Base-by-base conservation (phyloP, 805 yeast genomes). In the Tetrapisispora fleetii region DNA sequence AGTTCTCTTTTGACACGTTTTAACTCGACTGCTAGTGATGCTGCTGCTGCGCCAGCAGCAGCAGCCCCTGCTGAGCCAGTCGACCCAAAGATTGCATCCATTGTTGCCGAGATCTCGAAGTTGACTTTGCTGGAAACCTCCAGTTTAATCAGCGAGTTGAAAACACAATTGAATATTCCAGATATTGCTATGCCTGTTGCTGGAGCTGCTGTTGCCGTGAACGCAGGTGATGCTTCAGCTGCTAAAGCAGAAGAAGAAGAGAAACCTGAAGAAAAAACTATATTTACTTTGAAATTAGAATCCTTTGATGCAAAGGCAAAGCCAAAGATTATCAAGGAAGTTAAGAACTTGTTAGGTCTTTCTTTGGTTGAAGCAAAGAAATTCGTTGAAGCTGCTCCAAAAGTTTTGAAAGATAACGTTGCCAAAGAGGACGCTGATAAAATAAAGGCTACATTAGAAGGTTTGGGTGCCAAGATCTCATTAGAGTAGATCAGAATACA, bases 401-500 rank as follows among this genome's bases (percentile, higher is more conserved):
- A 93, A 77, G 75, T 85, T 42, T 76, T 93, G 69, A 93, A 93
- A 75, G 99, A 93, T 61, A 88, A 89, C 60, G 89, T 93, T 52
- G 83, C 95, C 53, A 93, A 93, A 77, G 99, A 87, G 66, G 99
- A 93, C 62, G 98, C 98, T 57, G 97, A 91, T 63, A 89, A 90
- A 78, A 84, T 93, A 67, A 91, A 93, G 76, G 76, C 85, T 52
- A 81, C 95, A 53, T 77, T 93, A 65, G 99, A 93, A 74, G 93
- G 80, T 47, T 78, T 91, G 60, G 99, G 99, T 68, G 99, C 95
- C 56, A 93, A 93, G 78, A 78, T 93, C 63, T 58, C 79, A 50
- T 75, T 93, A 67, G 99, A 93, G 76, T 93, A 81, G 70, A 35
- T 14, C 16, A 3, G 8, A 8, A 6, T 24, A 8, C 8, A 24